phyloP scores from a whole-genome alignment of 2,329 filamentous ascomycete genomes.

The Xylaria arbuscula region DNA sequence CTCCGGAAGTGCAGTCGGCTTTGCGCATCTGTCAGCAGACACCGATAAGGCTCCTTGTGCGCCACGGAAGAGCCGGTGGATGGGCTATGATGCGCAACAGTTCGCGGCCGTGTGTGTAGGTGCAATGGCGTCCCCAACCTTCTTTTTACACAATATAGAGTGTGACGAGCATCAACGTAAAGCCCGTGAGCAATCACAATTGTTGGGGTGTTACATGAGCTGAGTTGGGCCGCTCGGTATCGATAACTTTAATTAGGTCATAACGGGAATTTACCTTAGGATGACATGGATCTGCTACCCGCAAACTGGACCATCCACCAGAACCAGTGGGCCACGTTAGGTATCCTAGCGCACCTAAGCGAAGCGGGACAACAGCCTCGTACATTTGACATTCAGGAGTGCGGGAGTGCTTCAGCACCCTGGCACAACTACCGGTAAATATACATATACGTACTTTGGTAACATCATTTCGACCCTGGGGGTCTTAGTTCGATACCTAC shows the following conservation, averaged over 20 bases:
- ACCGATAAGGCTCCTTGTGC: constrained; percentile 1
- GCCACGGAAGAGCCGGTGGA: constrained; percentile 27
- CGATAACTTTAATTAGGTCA: constrained; percentile 30
- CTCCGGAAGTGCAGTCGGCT: constrained; percentile 9
- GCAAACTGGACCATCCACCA: background rate
- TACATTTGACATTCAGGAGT: too few relatives aligned
- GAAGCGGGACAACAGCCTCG: too few relatives aligned
- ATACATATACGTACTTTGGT: too few relatives aligned
- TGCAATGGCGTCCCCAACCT: background rate
- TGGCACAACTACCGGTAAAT: background rate
- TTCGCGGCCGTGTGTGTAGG: background rate
- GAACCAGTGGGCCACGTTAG: too few relatives aligned
- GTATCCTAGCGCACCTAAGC: too few relatives aligned
- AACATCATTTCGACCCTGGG: too few relatives aligned
- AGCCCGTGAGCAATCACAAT: background rate
- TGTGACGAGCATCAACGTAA: background rate
- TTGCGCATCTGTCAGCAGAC: constrained; percentile 21
- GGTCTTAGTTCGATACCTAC: too few relatives aligned
- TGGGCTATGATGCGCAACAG: constrained; percentile 1
- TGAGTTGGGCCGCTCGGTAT: constrained; percentile 27
- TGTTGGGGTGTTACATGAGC: background rate
- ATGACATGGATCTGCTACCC: background rate
- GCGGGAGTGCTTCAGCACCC: background rate
- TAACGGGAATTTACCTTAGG: constrained; percentile 1
- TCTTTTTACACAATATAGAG: background rate